Evolutionary conservation across 306 rosid genomes (phyloP), one percentile per base, ranked within the genome.

Genomic region (Lablab purpureus): DNA sequence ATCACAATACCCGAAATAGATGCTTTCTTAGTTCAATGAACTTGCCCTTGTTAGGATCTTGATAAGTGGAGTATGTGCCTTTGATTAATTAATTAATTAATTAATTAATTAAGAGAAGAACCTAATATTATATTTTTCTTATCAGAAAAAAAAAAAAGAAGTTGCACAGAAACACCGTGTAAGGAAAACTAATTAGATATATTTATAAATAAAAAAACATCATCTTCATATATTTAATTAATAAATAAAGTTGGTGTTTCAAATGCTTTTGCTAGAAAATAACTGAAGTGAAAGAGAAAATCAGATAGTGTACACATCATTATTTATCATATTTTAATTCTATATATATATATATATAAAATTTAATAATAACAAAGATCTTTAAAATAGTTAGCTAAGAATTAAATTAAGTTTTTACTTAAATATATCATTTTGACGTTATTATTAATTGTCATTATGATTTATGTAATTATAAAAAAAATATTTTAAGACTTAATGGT

Each of bases 11-110:
- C 72, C 13, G 45, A 18, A 72, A 70, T 30, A 46, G 83, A 67
- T 86, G 85, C 79, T 23, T 74, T 80, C 30, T 67, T 37, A 60
- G 69, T 86, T 47, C 78, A 67, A 15, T 86, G 85, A 83, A 86
- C 83, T 81, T 83, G 83, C 80, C 89, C 74, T 6, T 46, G 22
- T 36, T 30, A 62, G 59, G 74, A 17, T 40, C 51, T 37, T 73
- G 45, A 54, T 30, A 2, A 17, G 66, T 40, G 46, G 28, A 28
- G 37, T n/a, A 8, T 59, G 12, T 13, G 36, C 50, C 23, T 3
- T 73, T 12, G 21, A 40, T 32, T 30, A 30, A 34, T 34, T 34
- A 34, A 9, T 37, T 8, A 37, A 37, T 37, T 37, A 40, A 36
- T 56, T 55, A 22, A 22, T 56, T 58, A 58, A 55, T 49, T 15